Conservation (phyloP, 2,329 filamentous ascomycete species). For the Aspergillus aculeatus region DNA sequence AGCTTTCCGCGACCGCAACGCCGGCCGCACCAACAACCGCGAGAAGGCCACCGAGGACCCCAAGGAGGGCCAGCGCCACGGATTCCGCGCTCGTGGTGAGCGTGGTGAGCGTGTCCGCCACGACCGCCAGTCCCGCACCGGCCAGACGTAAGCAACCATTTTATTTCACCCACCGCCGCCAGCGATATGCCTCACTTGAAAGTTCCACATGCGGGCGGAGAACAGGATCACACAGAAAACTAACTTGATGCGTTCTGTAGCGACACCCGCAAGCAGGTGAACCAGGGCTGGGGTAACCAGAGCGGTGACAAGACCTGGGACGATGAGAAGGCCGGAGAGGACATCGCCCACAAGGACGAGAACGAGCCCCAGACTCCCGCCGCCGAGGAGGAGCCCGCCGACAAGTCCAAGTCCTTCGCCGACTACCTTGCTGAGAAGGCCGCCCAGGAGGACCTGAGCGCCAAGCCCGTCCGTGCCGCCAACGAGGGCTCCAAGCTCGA, state of each 20-base stretch:
- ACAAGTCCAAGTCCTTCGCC: constrained; percentile 85
- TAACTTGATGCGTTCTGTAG: constrained; percentile 25
- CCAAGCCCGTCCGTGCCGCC: constrained; percentile 75
- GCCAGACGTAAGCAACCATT: constrained; percentile 53
- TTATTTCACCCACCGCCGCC: neutral
- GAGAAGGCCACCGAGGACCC: constrained; percentile 73
- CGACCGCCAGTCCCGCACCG: constrained; percentile 63
- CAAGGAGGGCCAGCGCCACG: constrained; percentile 49
- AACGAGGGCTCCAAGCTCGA: constrained; percentile 86
- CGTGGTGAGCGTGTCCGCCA: constrained; percentile 56
- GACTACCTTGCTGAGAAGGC: constrained; percentile 79
- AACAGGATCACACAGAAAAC: neutral
- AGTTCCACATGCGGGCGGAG: neutral
- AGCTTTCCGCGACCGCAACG: constrained; percentile 90
- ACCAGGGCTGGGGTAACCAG: constrained; percentile 82
- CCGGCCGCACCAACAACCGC: constrained; percentile 79
- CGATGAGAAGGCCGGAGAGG: constrained; percentile 88
- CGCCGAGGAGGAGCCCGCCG: constrained; percentile 64
- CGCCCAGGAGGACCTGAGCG: constrained; percentile 65
- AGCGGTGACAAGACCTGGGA: constrained; percentile 81
- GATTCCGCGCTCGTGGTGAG: constrained; percentile 41
- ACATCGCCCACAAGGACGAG: constrained; percentile 81
- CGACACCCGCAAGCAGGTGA: constrained; percentile 54
- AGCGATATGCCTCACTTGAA: neutral
- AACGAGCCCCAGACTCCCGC: constrained; percentile 63